Conservation (phyloP, 345 rosid genomes). For the Cardamine resedifolia region DNA sequence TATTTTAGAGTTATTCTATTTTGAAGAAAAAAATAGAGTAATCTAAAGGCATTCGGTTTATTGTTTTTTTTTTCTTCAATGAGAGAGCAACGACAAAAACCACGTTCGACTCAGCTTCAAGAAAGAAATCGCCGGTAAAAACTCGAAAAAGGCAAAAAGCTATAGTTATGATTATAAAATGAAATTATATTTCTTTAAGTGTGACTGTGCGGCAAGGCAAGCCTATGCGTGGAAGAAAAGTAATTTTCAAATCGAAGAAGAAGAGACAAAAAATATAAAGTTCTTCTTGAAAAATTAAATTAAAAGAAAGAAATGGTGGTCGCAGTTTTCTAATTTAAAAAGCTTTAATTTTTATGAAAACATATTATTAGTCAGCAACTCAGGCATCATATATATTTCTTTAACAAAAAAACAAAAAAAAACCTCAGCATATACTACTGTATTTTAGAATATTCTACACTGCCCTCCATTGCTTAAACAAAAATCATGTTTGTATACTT, state of each 20-base stretch:
- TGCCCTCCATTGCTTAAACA: neutral
- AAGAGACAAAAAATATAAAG: conserved; percentile 36
- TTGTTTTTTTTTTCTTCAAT: neutral
- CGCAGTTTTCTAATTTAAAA: neutral
- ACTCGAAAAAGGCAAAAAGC: conserved; percentile 28
- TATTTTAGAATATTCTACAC: conserved; percentile 29
- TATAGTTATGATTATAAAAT: conserved; percentile 8
- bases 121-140: conserved; percentile 28
- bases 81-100: conserved; percentile 35
- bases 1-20: too few relatives aligned
- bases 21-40: too few relatives aligned
- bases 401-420: too few relatives aligned
- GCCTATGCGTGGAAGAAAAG: conserved; percentile 26
- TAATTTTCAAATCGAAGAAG: conserved; percentile 26
- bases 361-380: conserved; percentile 21
- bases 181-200: conserved; percentile 1
- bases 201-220: conserved; percentile 20
- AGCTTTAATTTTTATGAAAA: neutral
- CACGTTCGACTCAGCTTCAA: conserved; percentile 14
- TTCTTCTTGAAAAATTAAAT: neutral
- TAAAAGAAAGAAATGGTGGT: conserved; percentile 11
- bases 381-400: too few relatives aligned
- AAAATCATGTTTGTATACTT: too few relatives aligned
- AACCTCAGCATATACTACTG: too few relatives aligned
- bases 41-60: conserved; percentile 5